Conservation (phyloP, 2,329 filamentous ascomycete genomes). For the Colletotrichum destructivum region DNA sequence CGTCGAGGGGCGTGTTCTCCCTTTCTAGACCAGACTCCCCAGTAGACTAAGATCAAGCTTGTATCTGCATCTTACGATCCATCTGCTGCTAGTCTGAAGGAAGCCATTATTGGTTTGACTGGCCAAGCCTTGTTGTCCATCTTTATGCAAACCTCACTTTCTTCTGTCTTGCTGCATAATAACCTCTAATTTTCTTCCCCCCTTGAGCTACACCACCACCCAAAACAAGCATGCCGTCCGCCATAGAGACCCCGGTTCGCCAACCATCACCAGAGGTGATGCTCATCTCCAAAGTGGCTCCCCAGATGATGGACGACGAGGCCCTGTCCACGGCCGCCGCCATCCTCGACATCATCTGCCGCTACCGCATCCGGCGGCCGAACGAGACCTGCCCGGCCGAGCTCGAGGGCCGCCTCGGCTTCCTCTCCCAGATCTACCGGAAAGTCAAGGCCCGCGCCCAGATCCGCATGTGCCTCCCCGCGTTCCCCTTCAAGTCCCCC, state of each 20-base stretch:
- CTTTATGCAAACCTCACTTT: not conserved
- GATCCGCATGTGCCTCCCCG: constrained; percentile 66
- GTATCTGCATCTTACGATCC: constrained; percentile 4
- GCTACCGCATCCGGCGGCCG: constrained; percentile 54
- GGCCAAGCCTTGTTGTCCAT: not conserved
- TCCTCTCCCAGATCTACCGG: constrained; percentile 58
- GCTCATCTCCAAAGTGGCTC: constrained; percentile 42
- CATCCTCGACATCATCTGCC: constrained; percentile 57
- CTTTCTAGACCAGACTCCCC: no score
- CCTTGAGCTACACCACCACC: not conserved
- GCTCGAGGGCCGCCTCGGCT: constrained; percentile 54
- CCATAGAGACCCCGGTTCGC: constrained; percentile 36
- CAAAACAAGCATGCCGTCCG: constrained; percentile 40
- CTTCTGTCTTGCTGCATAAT: not conserved
- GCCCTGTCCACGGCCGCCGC: constrained; percentile 52
- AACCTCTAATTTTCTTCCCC: no score
- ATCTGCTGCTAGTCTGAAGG: constrained; percentile 29
- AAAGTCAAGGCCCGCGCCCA: constrained; percentile 53
- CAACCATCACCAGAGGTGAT: constrained; percentile 40
- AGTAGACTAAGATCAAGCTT: constrained; percentile 1
- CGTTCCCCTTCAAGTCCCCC: constrained; percentile 75
- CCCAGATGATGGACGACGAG: constrained; percentile 43
- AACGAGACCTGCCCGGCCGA: constrained; percentile 24
- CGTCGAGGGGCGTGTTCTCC: not conserved
- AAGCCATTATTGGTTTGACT: not conserved